Evolutionary conservation across 495 filamentous ascomycete species (phyloP).

Genomic region (Daldinia loculata): DNA sequence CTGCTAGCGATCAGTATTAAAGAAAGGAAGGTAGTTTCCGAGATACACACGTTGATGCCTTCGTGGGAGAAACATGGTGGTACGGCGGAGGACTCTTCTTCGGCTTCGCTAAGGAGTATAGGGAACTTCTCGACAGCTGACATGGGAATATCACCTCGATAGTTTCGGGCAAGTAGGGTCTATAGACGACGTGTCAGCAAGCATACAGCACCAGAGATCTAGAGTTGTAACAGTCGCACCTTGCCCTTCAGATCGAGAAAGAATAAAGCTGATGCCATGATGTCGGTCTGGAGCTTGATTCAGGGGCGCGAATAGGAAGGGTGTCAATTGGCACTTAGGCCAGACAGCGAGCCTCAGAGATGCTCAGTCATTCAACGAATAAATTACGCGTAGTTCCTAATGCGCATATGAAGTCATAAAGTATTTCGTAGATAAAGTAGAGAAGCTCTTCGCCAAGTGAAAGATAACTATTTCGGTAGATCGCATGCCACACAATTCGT

Average conservation of each 20-base stretch:
- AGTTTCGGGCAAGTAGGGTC: constrained; percentile 98
- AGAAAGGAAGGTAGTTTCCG: neutral
- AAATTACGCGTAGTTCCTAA: constrained; percentile 3
- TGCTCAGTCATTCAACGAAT: constrained; percentile 37
- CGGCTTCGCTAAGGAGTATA: constrained; percentile 94
- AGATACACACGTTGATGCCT: constrained; percentile 86
- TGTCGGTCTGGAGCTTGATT: constrained; percentile 42
- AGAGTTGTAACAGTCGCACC: constrained; percentile 58
- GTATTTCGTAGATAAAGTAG: neutral
- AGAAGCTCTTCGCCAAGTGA: constrained; percentile 16
- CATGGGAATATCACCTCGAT: constrained; percentile 99
- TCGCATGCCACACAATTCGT: constrained; percentile 31
- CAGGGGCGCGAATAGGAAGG: constrained; percentile 21
- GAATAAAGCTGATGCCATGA: constrained; percentile 97
- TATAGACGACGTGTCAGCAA: constrained; percentile 47
- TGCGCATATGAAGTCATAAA: constrained; percentile 10
- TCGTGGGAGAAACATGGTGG: constrained; percentile 98
- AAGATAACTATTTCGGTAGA: constrained; percentile 24
- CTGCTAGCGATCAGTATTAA: constrained; percentile 53
- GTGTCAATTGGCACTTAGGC: constrained; percentile 45
- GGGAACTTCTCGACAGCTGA: constrained; percentile 99
- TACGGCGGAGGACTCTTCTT: constrained; percentile 98
- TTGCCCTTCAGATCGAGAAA: constrained; percentile 99
- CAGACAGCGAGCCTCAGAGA: constrained; percentile 19
- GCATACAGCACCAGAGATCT: neutral